Evolutionary conservation across 2,329 filamentous ascomycete genomes (phyloP).

Genomic region (Teratosphaeria zuluensis): DNA sequence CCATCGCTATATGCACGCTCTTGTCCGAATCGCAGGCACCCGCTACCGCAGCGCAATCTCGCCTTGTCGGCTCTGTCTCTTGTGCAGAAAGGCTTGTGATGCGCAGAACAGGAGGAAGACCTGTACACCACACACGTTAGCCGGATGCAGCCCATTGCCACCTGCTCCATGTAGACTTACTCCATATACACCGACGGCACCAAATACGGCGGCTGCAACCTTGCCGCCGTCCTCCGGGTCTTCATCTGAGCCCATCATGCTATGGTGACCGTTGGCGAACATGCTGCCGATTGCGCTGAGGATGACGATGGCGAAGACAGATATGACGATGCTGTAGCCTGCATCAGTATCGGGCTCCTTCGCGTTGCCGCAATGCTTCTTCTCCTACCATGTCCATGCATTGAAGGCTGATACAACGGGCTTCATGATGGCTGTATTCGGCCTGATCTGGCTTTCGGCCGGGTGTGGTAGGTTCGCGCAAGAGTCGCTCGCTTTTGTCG

Average conservation of each 20-base stretch:
- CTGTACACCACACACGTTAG: conserved; percentile 35
- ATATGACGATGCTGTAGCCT: conserved; percentile 57
- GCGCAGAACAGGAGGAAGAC: conserved; percentile 87
- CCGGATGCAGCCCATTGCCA: neutral
- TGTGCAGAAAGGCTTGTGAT: conserved; percentile 76
- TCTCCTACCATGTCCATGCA: conserved; percentile 67
- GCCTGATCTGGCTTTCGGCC: neutral
- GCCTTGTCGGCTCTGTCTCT: conserved; percentile 71
- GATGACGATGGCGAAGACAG: conserved; percentile 55
- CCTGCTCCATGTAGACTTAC: conserved; percentile 47
- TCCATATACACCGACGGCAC: conserved; percentile 76
- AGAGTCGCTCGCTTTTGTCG: neutral
- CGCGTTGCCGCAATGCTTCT: neutral
- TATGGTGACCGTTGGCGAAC: conserved; percentile 67
- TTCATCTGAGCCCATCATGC: conserved; percentile 66
- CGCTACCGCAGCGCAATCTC: conserved; percentile 62
- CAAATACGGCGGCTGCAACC: conserved; percentile 78
- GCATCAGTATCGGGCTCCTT: neutral
- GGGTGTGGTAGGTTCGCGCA: neutral
- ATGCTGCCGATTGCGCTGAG: conserved; percentile 58
- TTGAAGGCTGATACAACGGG: conserved; percentile 84
- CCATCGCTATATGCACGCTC: neutral
- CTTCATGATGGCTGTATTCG: conserved; percentile 59
- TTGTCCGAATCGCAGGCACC: neutral
- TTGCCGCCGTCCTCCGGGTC: conserved; percentile 55